These are phyloP conservation scores for Phycomyces blakesleeanus DNA, from an alignment of 192 early-diverging fungal genomes.

Conservation along the genomic window DNA sequence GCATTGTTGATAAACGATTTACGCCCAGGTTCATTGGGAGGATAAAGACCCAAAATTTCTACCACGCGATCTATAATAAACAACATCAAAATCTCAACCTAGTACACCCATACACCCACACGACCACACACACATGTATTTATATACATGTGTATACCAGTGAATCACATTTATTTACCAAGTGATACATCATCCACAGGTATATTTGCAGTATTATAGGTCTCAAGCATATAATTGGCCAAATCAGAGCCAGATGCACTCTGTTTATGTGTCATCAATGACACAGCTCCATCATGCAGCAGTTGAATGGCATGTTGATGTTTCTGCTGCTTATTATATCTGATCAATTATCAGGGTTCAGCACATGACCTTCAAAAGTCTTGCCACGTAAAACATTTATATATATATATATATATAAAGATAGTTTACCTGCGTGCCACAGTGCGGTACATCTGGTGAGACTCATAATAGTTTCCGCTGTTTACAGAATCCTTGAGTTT, in stretches of 20 bases:
- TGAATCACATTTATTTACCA: conserved; percentile 38
- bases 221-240: conserved; percentile 74
- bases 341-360: conserved; percentile 22
- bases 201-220: conserved; percentile 66
- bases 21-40: conserved; percentile 44
- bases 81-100: background rate
- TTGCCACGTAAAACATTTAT: background rate
- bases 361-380: background rate
- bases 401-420: background rate
- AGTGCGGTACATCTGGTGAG: conserved; percentile 96
- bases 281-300: conserved; percentile 73
- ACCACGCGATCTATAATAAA: conserved; percentile 47
- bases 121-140: background rate
- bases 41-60: conserved; percentile 63
- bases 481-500: conserved; percentile 64
- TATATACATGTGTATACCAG: background rate
- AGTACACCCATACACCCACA: too few species aligned
- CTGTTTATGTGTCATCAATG: conserved; percentile 78
- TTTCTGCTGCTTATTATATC: conserved; percentile 87
- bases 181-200: conserved; percentile 67
- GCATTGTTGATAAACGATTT: conserved; percentile 51
- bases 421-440: conserved; percentile 67
- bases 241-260: conserved; percentile 81
- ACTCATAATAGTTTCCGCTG: conserved; percentile 91
- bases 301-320: conserved; percentile 71